Evolutionary conservation across 2,329 filamentous ascomycete species (phyloP).

Genomic region (Cryoendolithus antarcticus): DNA sequence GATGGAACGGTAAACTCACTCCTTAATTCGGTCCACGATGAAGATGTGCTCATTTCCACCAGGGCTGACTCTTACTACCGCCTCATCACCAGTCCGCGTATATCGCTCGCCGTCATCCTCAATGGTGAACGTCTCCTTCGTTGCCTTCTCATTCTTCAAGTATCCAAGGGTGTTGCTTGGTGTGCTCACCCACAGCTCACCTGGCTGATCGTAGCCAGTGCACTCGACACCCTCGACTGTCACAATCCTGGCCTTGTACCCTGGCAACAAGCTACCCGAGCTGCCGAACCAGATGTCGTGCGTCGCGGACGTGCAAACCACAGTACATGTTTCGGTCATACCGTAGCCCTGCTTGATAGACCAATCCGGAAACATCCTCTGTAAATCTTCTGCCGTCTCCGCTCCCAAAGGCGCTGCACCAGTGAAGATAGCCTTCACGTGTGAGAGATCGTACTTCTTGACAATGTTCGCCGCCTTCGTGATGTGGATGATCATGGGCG

Average conservation of each 20-base stretch:
- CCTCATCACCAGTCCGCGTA: slow-evolving; percentile 75
- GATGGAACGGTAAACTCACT: slow-evolving; percentile 22
- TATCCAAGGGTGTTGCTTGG: slow-evolving; percentile 74
- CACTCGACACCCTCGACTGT: slow-evolving; percentile 58
- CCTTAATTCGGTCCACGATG: slow-evolving; percentile 71
- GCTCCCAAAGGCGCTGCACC: slow-evolving; percentile 68
- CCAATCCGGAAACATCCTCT: slow-evolving; percentile 51
- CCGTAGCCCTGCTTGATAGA: slow-evolving; percentile 53
- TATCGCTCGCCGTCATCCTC: slow-evolving; percentile 46
- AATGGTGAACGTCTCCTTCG: slow-evolving; percentile 53
- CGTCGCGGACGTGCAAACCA: slow-evolving; percentile 48
- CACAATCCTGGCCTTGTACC: slow-evolving; percentile 53
- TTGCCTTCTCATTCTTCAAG: slow-evolving; percentile 74
- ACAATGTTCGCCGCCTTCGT: slow-evolving; percentile 50
- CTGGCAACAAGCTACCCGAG: slow-evolving; percentile 57
- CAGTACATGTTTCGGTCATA: slow-evolving; percentile 65
- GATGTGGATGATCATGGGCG: slow-evolving; percentile 70
- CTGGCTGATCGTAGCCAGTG: slow-evolving; percentile 57
- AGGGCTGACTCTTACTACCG: slow-evolving; percentile 51
- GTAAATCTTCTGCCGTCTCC: slow-evolving; percentile 56
- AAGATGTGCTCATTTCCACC: slow-evolving; percentile 68
- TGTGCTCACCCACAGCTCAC: slow-evolving; percentile 67
- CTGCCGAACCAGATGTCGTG: slow-evolving; percentile 59
- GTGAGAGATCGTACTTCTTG: slow-evolving; percentile 58
- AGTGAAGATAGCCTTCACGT: slow-evolving; percentile 53